Base-by-base conservation (phyloP, 805 yeast genomes). In the Metschnikowia rubicola region DNA sequence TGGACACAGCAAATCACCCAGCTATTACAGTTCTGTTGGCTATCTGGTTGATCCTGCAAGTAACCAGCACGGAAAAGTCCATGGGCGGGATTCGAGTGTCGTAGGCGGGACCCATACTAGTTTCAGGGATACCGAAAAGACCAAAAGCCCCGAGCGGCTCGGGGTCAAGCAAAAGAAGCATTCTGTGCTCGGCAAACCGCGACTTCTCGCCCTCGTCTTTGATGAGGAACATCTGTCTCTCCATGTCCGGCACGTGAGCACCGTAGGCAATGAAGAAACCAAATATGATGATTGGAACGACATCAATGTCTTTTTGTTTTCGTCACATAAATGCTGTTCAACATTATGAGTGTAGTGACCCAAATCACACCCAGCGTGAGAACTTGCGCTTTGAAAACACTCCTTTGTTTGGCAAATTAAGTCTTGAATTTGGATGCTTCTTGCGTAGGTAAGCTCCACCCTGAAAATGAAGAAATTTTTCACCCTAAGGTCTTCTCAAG, bases 131-230 rank as follows among this genome's bases (percentile, higher is more conserved):
- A 0, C 74, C 73, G 40, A 70, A 64, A 41, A 70, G 54, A 1
- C 75, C 75, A n/a, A n/a, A n/a, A n/a, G n/a, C n/a, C n/a, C 70
- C 21, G 17, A 69, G 54, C 1, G 73, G 73, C 8, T 68, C 74
- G 37, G 69, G 51, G 53, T 60, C 70, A 7, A 70, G 61, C 34
- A 70, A 60, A 35, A 68, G 54, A 40, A 67, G 49, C 55, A 71
- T 46, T 43, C 65, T 46, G 50, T 67, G 51, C 51, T 62, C 64
- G 32, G 68, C 64, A 26, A 48, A 57, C 31, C 65, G 51, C 4
- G 66, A 43, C 8, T 44, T 63, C 30, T 61, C 66, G 37, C 66
- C 67, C n/a, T 58, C 54, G 21, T 35, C 54, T 35, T 47, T 54
- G 35, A 55, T 41, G 35, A 68, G 56, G 10, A 43, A 33, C 21